Base-by-base conservation (phyloP, 2,329 filamentous ascomycete species). In the Grosmannia clavigera region DNA sequence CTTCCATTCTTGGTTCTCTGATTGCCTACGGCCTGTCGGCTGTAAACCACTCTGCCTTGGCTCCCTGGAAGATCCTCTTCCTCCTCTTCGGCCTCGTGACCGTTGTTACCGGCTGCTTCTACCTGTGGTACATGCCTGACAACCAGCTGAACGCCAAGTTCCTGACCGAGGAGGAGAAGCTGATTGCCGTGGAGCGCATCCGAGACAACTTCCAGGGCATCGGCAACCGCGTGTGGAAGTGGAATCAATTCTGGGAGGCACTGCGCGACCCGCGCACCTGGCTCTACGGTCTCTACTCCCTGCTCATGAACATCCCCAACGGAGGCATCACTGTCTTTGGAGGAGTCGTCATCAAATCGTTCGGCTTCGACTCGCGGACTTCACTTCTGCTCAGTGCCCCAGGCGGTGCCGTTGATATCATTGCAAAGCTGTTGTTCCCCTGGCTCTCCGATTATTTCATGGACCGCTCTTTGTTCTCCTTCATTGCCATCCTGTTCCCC, bases 31-130 rank as follows among this genome's bases (percentile, higher is more conserved):
- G 80, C 1, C 46, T 58, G 81, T 83, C 35, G 80, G 81, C 1
- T 74, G 82, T 0, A 81, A 81, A 58, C 80, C 80, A 0, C 65
- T 72, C 25, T 16, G 33, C 43, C 1, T 40, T 61, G 5, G 74
- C 78, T 0, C 79, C 78, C 0, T 88, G 84, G 84, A 81, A 81
- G 66, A 87, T 84, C 64, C 83, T 87, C 59, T 88, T 88, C 66
- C 71, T 88, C n/a, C 78, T 88, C 25, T 83, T 83, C 3, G 75
- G 75, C 7, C 74, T 80, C 0, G 73, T 86, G 22, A 86, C 82
- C 60, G 74, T 79, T 19, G 61, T 74, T 10, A 86, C 83, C 78
- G 84, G 81, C 2, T 75, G 85, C 11, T 69, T 81, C 19, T 80
- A 85, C 68, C 74, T 78, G 53, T 68, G 82, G 22, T 70, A 82